Evolutionary conservation across 345 rosid species (phyloP), one percentile per base, ranked within the genome.

Genomic region (Citrus inodora): DNA sequence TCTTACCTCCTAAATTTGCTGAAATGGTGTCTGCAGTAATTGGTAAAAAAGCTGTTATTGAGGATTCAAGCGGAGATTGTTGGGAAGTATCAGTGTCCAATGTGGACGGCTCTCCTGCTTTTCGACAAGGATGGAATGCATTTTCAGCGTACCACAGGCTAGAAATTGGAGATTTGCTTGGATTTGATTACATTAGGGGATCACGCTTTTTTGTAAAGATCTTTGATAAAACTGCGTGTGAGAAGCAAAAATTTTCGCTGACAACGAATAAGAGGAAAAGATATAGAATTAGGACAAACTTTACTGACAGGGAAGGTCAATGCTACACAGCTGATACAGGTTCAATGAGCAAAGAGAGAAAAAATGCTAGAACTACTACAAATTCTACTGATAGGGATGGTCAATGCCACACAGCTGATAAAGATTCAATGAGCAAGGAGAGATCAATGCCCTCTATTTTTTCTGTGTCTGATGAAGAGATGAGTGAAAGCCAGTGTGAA

Each of bases 1-100:
- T 19, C 68, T 72, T 88, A 72, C 90, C 88, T 67, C 90, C 90
- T 30, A 79, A 82, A 73, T 84, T 86, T 73, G 66, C 78, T 46
- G 78, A 73, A 33, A 60, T 27, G 2, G 78, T 82, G 9, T 42
- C 83, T 38, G 38, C 42, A 37, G 40, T 82, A 69, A 68, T 80
- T 56, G 80, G 73, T 79, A 62, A 77, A 75, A 79, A 58, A 73
- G 73, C 74, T 35, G 22, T 48, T 70, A 82, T 86, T 27, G 83
- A 86, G 74, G 86, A 88, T 81, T 67, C 81, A n/a, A 46, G 28
- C 5, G 80, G 82, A 37, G 22, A 2, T 32, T 76, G 37, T 65
- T 86, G 90, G 90, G 69, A 81, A 68, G 83, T 81, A 32, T 61
- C 68, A 22, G 21, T 86, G 37, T 84, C 79, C 19, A 14, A 17